These are phyloP conservation scores for Talaromyces sp. DNA, from an alignment of 2,329 filamentous ascomycete genomes.

Conservation along the genomic window DNA sequence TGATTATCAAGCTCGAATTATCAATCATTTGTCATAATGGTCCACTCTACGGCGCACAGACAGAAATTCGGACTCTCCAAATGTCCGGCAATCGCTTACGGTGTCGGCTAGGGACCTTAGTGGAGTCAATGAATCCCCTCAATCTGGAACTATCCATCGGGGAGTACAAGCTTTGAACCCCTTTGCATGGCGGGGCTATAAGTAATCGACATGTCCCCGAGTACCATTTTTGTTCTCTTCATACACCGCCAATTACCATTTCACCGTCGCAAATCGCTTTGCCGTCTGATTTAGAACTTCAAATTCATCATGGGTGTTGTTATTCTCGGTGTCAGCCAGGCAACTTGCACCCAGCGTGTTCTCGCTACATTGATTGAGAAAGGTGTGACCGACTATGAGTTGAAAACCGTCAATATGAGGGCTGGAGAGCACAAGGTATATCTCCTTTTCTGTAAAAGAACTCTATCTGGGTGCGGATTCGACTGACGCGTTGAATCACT, in stretches of 20 bases:
- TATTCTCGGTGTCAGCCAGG: conserved; percentile 27
- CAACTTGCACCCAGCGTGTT: conserved; percentile 28
- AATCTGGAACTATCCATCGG: not conserved
- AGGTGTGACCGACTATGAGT: conserved; percentile 26
- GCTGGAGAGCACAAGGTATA: conserved; percentile 28
- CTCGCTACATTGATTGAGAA: conserved; percentile 30
- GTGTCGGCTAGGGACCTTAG: not conserved
- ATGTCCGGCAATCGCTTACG: not conserved
- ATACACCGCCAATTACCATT: not conserved
- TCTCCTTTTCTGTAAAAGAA: not conserved
- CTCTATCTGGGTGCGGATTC: not conserved
- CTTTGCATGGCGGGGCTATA: not conserved
- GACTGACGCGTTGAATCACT: not conserved
- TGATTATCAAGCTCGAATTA: not conserved
- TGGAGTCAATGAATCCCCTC: not conserved
- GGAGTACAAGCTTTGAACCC: not conserved
- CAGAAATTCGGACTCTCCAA: not conserved
- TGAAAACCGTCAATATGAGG: conserved; percentile 26
- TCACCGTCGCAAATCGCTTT: not conserved
- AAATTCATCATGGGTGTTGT: conserved; percentile 30
- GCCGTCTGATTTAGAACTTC: not conserved
- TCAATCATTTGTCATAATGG: not conserved
- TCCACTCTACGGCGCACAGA: not conserved
- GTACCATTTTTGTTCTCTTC: not conserved
- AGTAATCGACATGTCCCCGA: not conserved